Conservation (phyloP, 495 filamentous ascomycete genomes). For the Tuber microsphaerosporum region DNA sequence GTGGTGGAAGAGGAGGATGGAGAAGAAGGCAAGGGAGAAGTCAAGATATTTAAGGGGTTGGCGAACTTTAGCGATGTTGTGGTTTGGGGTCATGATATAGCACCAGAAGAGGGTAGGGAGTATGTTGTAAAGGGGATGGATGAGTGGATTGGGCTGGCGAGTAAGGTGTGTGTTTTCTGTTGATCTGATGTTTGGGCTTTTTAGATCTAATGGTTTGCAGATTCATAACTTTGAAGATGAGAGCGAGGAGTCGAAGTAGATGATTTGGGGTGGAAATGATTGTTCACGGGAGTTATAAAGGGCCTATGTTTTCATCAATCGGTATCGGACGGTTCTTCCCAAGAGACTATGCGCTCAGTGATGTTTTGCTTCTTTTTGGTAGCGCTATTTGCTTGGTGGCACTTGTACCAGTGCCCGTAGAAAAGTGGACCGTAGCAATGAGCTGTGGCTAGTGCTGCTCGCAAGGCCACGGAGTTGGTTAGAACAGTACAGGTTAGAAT, state of each 20-base stretch:
- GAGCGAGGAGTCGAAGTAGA: background rate
- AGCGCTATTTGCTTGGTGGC: background rate
- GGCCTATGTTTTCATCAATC: background rate
- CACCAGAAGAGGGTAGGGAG: slow-evolving; percentile 49
- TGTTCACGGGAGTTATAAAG: background rate
- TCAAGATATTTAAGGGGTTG: slow-evolving; percentile 57
- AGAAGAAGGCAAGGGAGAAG: slow-evolving; percentile 47
- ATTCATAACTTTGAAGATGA: background rate
- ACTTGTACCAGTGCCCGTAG: background rate
- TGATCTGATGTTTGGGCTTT: background rate
- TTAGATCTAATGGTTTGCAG: background rate
- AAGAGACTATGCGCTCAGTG: background rate
- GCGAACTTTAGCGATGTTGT: slow-evolving; percentile 68
- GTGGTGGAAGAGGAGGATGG: slow-evolving; percentile 47
- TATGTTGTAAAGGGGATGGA: slow-evolving; percentile 58
- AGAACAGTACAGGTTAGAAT: background rate
- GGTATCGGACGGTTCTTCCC: background rate
- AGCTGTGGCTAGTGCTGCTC: background rate
- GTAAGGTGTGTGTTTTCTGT: slow-evolving; percentile 43
- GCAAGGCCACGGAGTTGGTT: background rate
- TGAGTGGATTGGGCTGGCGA: slow-evolving; percentile 79
- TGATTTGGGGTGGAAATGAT: background rate
- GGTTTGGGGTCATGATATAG: slow-evolving; percentile 71
- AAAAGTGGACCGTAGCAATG: background rate
- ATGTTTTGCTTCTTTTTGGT: background rate